Evolutionary conservation across 1,139 yeast genomes (phyloP), one percentile per base, ranked within the genome.

Genomic region (Candida mesenterica): DNA sequence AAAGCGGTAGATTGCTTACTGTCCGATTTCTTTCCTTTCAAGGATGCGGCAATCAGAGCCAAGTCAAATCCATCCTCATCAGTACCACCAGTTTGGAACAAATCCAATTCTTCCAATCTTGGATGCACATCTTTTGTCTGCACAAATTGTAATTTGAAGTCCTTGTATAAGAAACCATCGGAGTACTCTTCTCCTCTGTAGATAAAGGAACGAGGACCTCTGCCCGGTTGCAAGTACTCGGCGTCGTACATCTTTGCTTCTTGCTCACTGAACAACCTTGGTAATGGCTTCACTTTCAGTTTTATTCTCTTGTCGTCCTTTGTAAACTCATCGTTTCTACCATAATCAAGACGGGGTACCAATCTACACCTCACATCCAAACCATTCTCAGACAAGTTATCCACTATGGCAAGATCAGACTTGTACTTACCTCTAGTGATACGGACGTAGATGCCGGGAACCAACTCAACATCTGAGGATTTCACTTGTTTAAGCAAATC

Each of bases 291-390:
- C 41, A 79, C 64, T 44, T 84, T 79, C 65, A 59, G 68, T 61
- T 53, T 66, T 55, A 54, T 73, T 55, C 76, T 39, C 63, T 71
- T 56, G 3, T 81, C 85, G 28, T 79, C 74, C 30, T 73, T 77
- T 40, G 76, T 79, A 35, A 70, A 65, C 33, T 77, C 81, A 32
- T 72, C 76, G 38, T 79, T 70, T 53, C 78, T 79, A 44, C 95
- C 95, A 58, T 92, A 92, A 58, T 92, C 97, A 42, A 92, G 66
- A 52, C 98, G 78, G 25, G 98, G 98, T 16, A 92, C 95, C 43
- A 94, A 72, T 55, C 88, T 88, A 52, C 95, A 79, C 53, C 95
- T 77, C 16, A 89, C 97, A 57, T 90, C 97, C 47, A 94, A 73
- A 36, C 96, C 97, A 55, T 88, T 90, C 55, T 92, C 97, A 38